These are phyloP conservation scores for Yarrowia keelungensis DNA, from an alignment of 805 yeast species.

Conservation along the genomic window DNA sequence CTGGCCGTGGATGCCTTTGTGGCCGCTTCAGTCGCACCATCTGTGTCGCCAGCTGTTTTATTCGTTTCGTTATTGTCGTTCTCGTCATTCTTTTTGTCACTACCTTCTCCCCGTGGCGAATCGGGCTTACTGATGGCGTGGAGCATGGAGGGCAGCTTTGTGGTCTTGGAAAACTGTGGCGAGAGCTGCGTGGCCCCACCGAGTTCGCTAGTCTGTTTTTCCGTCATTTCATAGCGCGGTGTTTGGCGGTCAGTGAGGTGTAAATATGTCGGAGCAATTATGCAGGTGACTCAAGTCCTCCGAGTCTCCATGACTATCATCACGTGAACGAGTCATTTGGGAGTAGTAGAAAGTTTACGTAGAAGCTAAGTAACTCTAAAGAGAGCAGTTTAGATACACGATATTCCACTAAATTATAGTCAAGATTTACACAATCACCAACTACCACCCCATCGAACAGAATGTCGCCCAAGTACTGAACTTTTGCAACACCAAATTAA, in stretches of 20 bases:
- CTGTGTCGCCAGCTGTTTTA: neutral
- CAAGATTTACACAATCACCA: too few species aligned
- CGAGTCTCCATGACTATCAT: constrained; percentile 36
- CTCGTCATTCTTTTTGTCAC: neutral
- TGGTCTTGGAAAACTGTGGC: neutral
- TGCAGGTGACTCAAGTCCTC: constrained; percentile 21
- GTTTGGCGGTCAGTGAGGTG: neutral
- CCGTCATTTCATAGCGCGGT: constrained; percentile 35
- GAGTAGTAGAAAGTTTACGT: neutral
- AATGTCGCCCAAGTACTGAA: too few species aligned
- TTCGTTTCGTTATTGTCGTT: too few species aligned
- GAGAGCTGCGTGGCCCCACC: constrained; percentile 16
- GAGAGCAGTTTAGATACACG: too few species aligned
- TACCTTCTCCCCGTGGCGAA: constrained; percentile 3
- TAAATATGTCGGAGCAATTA: constrained; percentile 12
- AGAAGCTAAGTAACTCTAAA: too few species aligned
- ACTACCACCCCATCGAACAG: too few species aligned
- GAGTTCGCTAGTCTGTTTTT: neutral
- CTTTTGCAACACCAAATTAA: too few species aligned
- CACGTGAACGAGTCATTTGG: constrained; percentile 37
- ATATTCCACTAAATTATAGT: too few species aligned
- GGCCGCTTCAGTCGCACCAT: neutral
- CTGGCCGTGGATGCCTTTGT: neutral
- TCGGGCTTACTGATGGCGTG: constrained; percentile 10
- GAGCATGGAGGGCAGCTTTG: constrained; percentile 23